Base-by-base conservation (phyloP, 2,329 filamentous ascomycete genomes). In the Fusarium haematococcum region DNA sequence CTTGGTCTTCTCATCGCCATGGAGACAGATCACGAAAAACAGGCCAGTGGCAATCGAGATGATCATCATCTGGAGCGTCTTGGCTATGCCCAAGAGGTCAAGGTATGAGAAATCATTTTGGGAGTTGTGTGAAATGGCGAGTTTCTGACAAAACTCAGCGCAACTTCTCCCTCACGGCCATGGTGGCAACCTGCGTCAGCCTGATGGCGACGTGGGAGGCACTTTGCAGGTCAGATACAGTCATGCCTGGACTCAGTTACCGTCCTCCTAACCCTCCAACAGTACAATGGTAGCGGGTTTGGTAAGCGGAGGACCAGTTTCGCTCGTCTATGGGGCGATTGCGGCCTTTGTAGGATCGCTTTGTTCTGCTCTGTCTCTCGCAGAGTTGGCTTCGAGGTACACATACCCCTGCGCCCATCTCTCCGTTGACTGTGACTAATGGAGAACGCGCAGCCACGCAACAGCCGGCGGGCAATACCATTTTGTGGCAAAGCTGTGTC, bases 171-270 rank as follows among this genome's bases (percentile, higher is more conserved):
- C n/a, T 23, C 13, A 56, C 27, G 32, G 30, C 52, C 8, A 56
- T 56, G 52, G 18, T 56, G n/a, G 52, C 52, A 35, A 33, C 32
- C 3, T 56, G 52, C 30, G 52, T 56, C 10, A 33, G 27, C 18
- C 8, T 56, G 30, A 56, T 56, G 52, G 52, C 52, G 13, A 56
- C 52, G 11, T 56, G 52, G 52, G 52, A 76, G 59, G 73, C 74
- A 11, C 13, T 76, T 7, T 76, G 68, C 30, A 75, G 72, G 73
- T 75, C 39, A 13, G 50, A 10, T 13, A 3, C 7, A 6, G 13
- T 25, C 20, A 25, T 27, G 5, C 27, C n/a, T 16, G 4, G 1
- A 9, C 8, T 16, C 10, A 10, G 2, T n/a, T n/a, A 3, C 6
- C 7, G 6, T 7, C n/a, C 2, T 32, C 16, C 48, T 52, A n/a